Percentiles rank a stretch among this genome's conserved stretches.
These are phyloP conservation scores for Scleromitrula shiraiana DNA, from an alignment of 2,329 filamentous ascomycete species.

Conservation along the genomic window DNA sequence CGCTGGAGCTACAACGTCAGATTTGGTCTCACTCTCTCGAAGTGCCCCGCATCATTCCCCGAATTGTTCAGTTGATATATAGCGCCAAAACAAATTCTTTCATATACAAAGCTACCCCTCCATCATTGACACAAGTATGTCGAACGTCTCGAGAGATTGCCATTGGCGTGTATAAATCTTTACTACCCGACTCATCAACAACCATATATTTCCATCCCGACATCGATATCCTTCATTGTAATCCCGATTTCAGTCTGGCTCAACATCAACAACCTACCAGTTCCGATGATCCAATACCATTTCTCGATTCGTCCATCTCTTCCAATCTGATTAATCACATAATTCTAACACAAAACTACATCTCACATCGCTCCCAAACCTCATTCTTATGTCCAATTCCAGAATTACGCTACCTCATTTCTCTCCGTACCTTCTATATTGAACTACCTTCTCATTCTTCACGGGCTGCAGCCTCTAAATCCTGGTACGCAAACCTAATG, in stretches of 20 bases:
- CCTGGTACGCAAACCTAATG: conserved; percentile 3
- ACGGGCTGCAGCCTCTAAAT: neutral
- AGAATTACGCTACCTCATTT: neutral
- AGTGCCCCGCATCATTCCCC: neutral
- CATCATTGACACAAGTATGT: neutral
- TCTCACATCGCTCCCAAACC: neutral
- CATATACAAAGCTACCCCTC: neutral
- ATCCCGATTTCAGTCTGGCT: neutral
- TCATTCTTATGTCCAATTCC: conserved; percentile 2
- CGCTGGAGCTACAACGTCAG: conserved; percentile 3
- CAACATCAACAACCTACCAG: no score
- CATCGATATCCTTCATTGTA: conserved; percentile 1
- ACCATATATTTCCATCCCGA: neutral
- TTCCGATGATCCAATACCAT: neutral
- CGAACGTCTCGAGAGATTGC: conserved; percentile 1
- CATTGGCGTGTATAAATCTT: neutral
- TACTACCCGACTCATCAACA: neutral
- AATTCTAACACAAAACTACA: conserved; percentile 4
- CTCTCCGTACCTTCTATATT: conserved; percentile 2
- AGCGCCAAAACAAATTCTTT: neutral
- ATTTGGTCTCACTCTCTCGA: conserved; percentile 1
- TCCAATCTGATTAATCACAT: neutral
- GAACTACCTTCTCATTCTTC: neutral
- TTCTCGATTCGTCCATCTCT: neutral
- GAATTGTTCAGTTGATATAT: neutral